Conservation (phyloP, 495 filamentous ascomycete genomes). For the Penicillium bialowiezense region DNA sequence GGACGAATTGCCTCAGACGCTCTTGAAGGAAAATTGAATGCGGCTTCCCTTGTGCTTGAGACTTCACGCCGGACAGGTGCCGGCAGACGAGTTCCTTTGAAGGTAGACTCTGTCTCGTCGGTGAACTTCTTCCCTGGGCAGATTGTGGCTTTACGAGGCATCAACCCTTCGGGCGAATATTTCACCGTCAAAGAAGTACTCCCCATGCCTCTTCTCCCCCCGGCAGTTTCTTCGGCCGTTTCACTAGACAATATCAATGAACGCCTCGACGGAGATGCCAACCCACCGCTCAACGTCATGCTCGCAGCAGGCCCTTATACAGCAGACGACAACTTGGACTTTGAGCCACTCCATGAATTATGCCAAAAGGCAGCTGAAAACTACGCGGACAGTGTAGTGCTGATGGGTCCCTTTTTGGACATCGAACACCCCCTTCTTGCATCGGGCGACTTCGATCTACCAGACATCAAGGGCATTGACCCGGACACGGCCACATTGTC, state of each 20-base stretch:
- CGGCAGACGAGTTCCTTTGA: slow-evolving; percentile 75
- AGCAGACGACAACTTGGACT: slow-evolving; percentile 83
- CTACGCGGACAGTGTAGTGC: slow-evolving; percentile 74
- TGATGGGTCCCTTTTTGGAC: slow-evolving; percentile 87
- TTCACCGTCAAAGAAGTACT: slow-evolving; percentile 80
- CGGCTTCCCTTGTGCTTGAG: slow-evolving; percentile 81
- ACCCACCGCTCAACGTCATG: slow-evolving; percentile 68
- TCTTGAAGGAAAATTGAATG: slow-evolving; percentile 76
- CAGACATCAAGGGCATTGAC: slow-evolving; percentile 64
- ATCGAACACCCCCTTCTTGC: slow-evolving; percentile 86
- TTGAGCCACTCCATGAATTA: slow-evolving; percentile 78
- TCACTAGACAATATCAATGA: slow-evolving; percentile 62
- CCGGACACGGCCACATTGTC: slow-evolving; percentile 75
- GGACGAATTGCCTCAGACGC: slow-evolving; percentile 88
- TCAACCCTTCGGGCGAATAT: slow-evolving; percentile 80
- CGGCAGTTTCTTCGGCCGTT: slow-evolving; percentile 59
- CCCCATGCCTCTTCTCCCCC: slow-evolving; percentile 65
- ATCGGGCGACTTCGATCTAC: slow-evolving; percentile 86
- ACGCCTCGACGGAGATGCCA: slow-evolving; percentile 59
- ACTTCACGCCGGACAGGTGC: slow-evolving; percentile 81
- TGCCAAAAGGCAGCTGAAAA: slow-evolving; percentile 72
- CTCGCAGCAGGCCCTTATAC: slow-evolving; percentile 87
- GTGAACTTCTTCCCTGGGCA: slow-evolving; percentile 94
- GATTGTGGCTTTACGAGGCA: slow-evolving; percentile 81
- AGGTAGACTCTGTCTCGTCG: slow-evolving; percentile 62